Conservation (phyloP, 1,139 yeast genomes). For the Pichia sp. region DNA sequence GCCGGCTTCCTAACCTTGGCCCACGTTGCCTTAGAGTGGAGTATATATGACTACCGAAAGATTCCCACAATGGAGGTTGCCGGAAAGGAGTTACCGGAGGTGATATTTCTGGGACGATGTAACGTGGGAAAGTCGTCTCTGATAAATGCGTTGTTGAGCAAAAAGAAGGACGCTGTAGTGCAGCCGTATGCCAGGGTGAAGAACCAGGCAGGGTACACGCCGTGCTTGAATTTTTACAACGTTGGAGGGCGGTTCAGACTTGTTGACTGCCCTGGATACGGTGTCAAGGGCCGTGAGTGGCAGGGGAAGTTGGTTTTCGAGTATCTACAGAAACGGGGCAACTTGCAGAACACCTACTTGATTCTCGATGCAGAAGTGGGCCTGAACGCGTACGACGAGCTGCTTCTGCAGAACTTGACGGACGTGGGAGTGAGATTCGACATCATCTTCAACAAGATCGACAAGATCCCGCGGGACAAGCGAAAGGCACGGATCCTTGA, state of each 20-base stretch:
- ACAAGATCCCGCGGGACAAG: slow-evolving; percentile 36
- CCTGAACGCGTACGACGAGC: slow-evolving; percentile 51
- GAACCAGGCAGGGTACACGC: slow-evolving; percentile 64
- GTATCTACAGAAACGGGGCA: slow-evolving; percentile 52
- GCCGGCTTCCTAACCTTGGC: slow-evolving; percentile 44
- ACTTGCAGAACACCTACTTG: slow-evolving; percentile 55
- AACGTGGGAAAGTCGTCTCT: slow-evolving; percentile 83
- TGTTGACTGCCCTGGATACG: slow-evolving; percentile 88
- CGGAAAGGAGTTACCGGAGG: slow-evolving; percentile 49
- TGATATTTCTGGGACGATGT: slow-evolving; percentile 70
- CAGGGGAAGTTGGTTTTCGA: slow-evolving; percentile 69
- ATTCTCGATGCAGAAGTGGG: slow-evolving; percentile 59
- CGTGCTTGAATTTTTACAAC: slow-evolving; percentile 69
- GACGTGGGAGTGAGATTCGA: slow-evolving; percentile 64
- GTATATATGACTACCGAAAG: slow-evolving; percentile 45
- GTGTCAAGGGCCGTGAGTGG: slow-evolving; percentile 51
- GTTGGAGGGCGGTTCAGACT: slow-evolving; percentile 59
- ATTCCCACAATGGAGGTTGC: slow-evolving; percentile 42
- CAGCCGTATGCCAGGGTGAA: slow-evolving; percentile 30
- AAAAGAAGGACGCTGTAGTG: slow-evolving; percentile 31
- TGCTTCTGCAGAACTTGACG: slow-evolving; percentile 47
- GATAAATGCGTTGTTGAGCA: slow-evolving; percentile 49
- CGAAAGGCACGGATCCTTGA: slow-evolving; percentile 25
- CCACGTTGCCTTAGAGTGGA: slow-evolving; percentile 54
- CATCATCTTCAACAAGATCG: slow-evolving; percentile 71